Base-by-base conservation (phyloP, 2,329 filamentous ascomycete species). In the Lachnellula cervina region DNA sequence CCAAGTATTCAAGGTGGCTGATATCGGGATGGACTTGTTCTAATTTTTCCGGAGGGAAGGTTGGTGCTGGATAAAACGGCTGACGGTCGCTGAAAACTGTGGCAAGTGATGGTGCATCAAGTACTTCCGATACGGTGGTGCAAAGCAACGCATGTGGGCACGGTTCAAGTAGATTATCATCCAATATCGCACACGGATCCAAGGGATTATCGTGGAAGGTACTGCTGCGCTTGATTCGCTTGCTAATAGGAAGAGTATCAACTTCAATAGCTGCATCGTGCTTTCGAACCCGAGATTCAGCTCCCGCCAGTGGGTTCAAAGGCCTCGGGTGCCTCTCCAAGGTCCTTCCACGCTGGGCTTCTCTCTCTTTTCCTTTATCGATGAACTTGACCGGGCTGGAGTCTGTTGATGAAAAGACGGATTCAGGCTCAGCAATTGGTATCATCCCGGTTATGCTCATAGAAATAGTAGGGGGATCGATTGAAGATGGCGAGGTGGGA, bases 151-250 rank as follows among this genome's bases (percentile, higher is more conserved):
- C 48, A 38, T 61, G 56, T 35, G 64, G 63, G 23, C 63, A 65
- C 21, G 68, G 67, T 35, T 70, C 68, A 8, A 70, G 54, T 19
- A 70, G 21, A 17, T 61, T 50, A 45, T 70, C 67, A 23, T 69
- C 68, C 3, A 69, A 53, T 19, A 62, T 55, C 4, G 65, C 67
- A 46, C 54, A 55, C 14, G 59, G 60, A 58, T 67, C 64, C 3
- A 48, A 54, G 7, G 66, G 66, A 40, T 69, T 52, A 16, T 69
- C 64, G 28, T 65, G 63, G 38, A 66, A 61, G 3, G 65, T 68
- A 49, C 58, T 64, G 44, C 66, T 69, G 11, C 66, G 66, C 52
- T 63, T 61, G 9, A 59, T 32, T 8, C 62, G 62, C 42, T 59
- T 64, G 9, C 55, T 43, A 5, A 68, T 63, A 7, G 60, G 52